Evolutionary conservation across 2,329 filamentous ascomycete species (phyloP), one percentile per base, ranked within the genome.

Genomic region (Lachnellula arida): DNA sequence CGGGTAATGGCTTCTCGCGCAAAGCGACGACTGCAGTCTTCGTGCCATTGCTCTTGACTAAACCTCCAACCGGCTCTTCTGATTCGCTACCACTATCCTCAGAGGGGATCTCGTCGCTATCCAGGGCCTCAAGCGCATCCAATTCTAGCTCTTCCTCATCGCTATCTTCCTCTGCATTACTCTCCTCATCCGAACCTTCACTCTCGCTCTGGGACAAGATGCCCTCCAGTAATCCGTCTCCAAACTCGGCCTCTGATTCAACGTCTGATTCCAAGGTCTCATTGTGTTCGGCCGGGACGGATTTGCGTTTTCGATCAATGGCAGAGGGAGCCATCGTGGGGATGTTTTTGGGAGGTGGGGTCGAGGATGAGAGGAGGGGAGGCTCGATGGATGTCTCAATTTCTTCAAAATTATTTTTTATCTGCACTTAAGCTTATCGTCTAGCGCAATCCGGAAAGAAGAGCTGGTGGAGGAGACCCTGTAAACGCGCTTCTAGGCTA

Each of bases 171-270:
- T 74, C 70, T 14, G 70, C 68, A 23, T 74, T 72, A 22, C 74
- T 75, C 9, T 78, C 75, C 51, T 80, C 78, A 52, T 81, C 80
- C 46, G 79, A 79, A 57, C 83, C 82, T 56, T 86, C 78, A 63
- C 76, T 78, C 63, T 79, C 78, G 63, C 76, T 78, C 63, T 79
- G 75, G 32, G 79, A 81, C 56, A 85, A 69, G 49, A 83, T 78
- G 32, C 80, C 81, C 55, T 84, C 79, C 15, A 84, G 72, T 46
- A 78, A 71, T 34, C 75, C 76, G 54, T 80, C 76, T 52, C 72
- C 75, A 58, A 87, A 80, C 63, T 87, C 85, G 63, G 84, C 79
- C 34, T 85, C 85, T 22, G 81, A 84, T 55, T 78, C 77, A 2
- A 76, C 71, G 59, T 80, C 75, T 14, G 75, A 72, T 32, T 32